These are phyloP conservation scores for Naumovozyma castellii DNA, from an alignment of 805 yeast species.

Conservation along the genomic window DNA sequence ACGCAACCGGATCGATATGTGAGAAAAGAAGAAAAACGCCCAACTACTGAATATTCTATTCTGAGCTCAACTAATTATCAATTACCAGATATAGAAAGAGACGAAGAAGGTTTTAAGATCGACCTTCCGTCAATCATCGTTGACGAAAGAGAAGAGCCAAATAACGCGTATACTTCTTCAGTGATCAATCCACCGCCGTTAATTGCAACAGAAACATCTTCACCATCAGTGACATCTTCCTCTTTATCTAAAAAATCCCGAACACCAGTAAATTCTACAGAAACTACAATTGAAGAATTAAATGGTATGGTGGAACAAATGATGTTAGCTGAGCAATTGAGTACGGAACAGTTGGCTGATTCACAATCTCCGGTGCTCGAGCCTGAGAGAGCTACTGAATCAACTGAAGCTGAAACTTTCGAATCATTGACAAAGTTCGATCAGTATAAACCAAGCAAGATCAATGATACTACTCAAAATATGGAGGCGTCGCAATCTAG, in stretches of 20 bases:
- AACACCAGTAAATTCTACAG: slow-evolving; percentile 5
- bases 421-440: slow-evolving; percentile 24
- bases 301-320: slow-evolving; percentile 31
- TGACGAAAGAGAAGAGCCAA: slow-evolving; percentile 4
- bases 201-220: neutral
- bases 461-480: slow-evolving; percentile 5
- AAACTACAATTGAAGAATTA: slow-evolving; percentile 26
- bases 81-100: slow-evolving; percentile 20
- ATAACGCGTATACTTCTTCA: neutral
- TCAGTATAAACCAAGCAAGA: slow-evolving; percentile 22
- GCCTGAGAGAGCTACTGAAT: slow-evolving; percentile 1
- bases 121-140: slow-evolving; percentile 11
- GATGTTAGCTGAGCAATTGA: slow-evolving; percentile 8
- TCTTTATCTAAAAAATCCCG: slow-evolving; percentile 1
- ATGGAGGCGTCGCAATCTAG: neutral
- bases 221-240: neutral
- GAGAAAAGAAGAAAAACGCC: too few species aligned
- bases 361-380: neutral
- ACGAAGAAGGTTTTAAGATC: slow-evolving; percentile 13
- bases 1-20: neutral
- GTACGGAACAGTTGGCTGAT: neutral
- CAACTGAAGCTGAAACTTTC: slow-evolving; percentile 16
- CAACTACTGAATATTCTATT: slow-evolving; percentile 7
- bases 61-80: slow-evolving; percentile 9
- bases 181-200: neutral